Evolutionary conservation across 352 stramenopile species (phyloP).

Genomic region (Aphanomyces astaci): DNA sequence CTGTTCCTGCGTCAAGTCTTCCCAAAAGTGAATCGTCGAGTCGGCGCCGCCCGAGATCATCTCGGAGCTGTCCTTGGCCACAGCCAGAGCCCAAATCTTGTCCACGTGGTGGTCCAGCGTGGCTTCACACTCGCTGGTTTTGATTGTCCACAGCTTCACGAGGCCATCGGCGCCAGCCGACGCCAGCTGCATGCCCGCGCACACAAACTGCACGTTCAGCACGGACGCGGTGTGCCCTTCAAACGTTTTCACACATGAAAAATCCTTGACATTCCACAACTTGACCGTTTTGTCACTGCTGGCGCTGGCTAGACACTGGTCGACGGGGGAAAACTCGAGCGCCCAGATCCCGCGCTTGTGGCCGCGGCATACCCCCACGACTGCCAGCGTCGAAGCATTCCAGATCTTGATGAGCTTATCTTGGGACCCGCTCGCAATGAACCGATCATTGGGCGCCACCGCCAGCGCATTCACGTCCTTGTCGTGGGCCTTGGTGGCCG

Average conservation of each 20-base stretch:
- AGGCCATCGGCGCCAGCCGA: conserved; percentile 94
- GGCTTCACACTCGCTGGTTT: conserved; percentile 95
- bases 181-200: conserved; percentile 88
- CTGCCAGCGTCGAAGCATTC: conserved; percentile 73
- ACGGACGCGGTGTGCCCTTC: conserved; percentile 89
- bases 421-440: conserved; percentile 95
- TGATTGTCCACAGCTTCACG: conserved; percentile 97
- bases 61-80: conserved; percentile 80
- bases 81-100: conserved; percentile 95
- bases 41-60: conserved; percentile 92
- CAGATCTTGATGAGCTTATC: conserved; percentile 98
- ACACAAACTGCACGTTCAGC: conserved; percentile 84
- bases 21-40: conserved; percentile 92
- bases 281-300: conserved; percentile 96
- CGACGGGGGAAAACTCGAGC: conserved; percentile 94
- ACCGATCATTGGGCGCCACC: conserved; percentile 94
- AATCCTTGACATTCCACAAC: conserved; percentile 95
- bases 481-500: conserved; percentile 81
- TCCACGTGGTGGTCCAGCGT: conserved; percentile 96
- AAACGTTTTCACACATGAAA: conserved; percentile 95
- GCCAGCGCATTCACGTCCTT: conserved; percentile 97
- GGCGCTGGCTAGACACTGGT: conserved; percentile 92
- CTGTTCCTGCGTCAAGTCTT: conserved; percentile 90
- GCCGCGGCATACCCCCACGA: conserved; percentile 89
- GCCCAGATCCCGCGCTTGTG: conserved; percentile 98